Evolutionary conservation across 345 rosid genomes (phyloP), one percentile per base, ranked within the genome.

Genomic region (Garcia nutans): DNA sequence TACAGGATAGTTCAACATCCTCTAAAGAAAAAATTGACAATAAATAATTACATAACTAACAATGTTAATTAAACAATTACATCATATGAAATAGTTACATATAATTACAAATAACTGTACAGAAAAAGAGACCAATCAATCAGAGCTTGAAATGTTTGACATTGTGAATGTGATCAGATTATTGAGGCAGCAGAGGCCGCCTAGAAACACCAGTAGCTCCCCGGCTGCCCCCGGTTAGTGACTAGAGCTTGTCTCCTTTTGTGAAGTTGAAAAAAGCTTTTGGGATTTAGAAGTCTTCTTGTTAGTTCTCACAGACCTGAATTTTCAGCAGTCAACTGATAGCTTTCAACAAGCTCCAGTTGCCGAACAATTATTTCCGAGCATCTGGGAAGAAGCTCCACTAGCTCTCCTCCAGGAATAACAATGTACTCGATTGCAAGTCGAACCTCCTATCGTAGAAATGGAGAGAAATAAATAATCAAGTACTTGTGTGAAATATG

Each of bases 341-440:
- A 95, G 84, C 97, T 91, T 79, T 89, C 89, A 31, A 95, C 97
- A 44, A 95, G 93, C 86, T 93, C 89, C n/a, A 95, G 89, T 73
- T 95, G 97, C 70, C 92, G 85, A 16, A 93, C 96, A 19, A 95
- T 83, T 71, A 93, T 95, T 67, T 93, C 94, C 1, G 96, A 91
- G 56, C 94, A 77, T 76, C 97, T 85, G 0, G 97, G 98, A 67
- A 94, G 98, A 80, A 94, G 98, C 86, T 94, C 98, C 77, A 92
- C 98, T 0, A 97, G 91, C 82, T 92, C 98, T 78, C 97, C 97
- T 49, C 97, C 97, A 0, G 97, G 98, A 78, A 94, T 94, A 58
- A 94, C 97, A 28, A 94, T 94, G 72, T 91, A 94, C 86, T 94
- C 95, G 0, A 94, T 94, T 28, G 97, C 97, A 71, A 92, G 91